These are phyloP conservation scores for Diaporthe caulivora DNA, from an alignment of 2,329 filamentous ascomycete species.

Conservation along the genomic window DNA sequence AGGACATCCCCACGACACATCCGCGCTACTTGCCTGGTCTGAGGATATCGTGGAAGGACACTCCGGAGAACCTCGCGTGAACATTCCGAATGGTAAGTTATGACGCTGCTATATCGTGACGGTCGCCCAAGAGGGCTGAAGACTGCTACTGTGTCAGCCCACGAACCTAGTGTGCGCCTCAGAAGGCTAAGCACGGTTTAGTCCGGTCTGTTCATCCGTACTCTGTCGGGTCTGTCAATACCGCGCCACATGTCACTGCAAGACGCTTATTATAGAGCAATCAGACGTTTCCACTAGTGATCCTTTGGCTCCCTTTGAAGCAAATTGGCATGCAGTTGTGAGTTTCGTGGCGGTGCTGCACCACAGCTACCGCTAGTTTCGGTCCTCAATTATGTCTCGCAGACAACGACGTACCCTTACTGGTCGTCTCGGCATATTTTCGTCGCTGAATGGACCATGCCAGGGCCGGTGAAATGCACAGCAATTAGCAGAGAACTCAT, in stretches of 20 bases:
- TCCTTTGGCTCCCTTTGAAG: background rate
- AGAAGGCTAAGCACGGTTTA: background rate
- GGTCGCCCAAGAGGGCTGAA: background rate
- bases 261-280: background rate
- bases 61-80: background rate
- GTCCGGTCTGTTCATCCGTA: slow-evolving; percentile 24
- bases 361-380: background rate
- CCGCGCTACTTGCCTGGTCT: background rate
- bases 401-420: too few species aligned
- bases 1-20: slow-evolving; percentile 22
- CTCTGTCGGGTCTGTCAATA: slow-evolving; percentile 6
- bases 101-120: background rate
- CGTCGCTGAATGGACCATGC: too few species aligned
- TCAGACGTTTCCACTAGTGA: slow-evolving; percentile 7
- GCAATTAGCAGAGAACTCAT: too few species aligned
- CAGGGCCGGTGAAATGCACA: too few species aligned
- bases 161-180: background rate
- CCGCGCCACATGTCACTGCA: slow-evolving; percentile 13
- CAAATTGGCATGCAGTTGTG: background rate
- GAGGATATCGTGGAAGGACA: background rate
- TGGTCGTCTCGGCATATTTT: too few species aligned
- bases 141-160: background rate
- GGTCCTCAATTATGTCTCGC: too few species aligned
- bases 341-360: background rate
- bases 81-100: background rate